Percentiles rank a stretch among this genome's conserved stretches.
Conservation (phyloP, 441 rosid species). For the Pelargonium myrrhifolium region DNA sequence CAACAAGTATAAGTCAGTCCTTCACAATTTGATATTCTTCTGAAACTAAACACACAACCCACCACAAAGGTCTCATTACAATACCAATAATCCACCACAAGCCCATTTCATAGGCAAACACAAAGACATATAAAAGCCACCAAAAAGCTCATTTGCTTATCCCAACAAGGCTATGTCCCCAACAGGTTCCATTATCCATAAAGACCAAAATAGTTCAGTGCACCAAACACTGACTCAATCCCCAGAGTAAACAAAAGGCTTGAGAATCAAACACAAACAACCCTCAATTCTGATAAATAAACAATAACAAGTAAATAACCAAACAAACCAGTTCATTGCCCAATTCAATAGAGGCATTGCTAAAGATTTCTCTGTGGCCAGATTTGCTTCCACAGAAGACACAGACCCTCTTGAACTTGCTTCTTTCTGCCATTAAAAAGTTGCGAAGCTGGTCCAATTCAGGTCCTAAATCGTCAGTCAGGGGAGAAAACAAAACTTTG, state of each 20-base stretch:
- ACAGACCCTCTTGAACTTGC: conserved; percentile 68
- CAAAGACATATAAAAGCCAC: not conserved
- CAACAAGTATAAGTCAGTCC: conserved; percentile 5
- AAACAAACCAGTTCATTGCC: conserved; percentile 79
- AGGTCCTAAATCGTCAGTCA: too few relatives aligned
- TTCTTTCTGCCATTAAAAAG: conserved; percentile 41
- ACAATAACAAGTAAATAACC: not conserved
- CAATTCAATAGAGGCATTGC: conserved; percentile 80
- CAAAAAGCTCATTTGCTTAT: not conserved
- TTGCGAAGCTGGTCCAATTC: not conserved
- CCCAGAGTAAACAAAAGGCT: conserved; percentile 13
- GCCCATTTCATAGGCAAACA: conserved; percentile 13
- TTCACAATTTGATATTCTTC: not conserved
- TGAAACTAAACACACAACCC: conserved; percentile 9
- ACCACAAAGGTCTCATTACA: conserved; percentile 1
- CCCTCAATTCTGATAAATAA: not conserved
- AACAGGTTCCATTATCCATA: not conserved
- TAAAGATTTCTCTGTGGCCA: conserved; percentile 66
- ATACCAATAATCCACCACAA: conserved; percentile 14
- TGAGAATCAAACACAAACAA: conserved; percentile 11
- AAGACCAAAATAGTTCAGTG: conserved; percentile 13
- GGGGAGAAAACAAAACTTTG: too few relatives aligned
- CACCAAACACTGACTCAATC: too few relatives aligned
- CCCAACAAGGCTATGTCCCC: not conserved
- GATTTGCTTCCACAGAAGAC: conserved; percentile 90